These are phyloP conservation scores for Irineochytrium annulatum DNA, from an alignment of 192 early-diverging fungal genomes.

Conservation along the genomic window DNA sequence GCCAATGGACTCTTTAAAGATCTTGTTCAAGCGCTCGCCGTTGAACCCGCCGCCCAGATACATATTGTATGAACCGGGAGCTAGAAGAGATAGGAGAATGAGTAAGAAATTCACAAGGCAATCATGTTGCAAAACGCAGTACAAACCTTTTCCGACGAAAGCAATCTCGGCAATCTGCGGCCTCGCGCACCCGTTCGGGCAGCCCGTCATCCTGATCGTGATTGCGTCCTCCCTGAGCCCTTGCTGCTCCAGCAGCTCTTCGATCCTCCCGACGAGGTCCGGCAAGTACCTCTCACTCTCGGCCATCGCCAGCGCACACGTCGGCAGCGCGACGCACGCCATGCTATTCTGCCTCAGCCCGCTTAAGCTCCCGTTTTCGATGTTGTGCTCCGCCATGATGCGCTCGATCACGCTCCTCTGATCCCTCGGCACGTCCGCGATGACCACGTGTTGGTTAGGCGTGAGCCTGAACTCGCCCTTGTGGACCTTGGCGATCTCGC, in stretches of 20 bases:
- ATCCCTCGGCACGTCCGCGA: slow-evolving; percentile 40
- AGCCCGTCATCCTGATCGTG: slow-evolving; percentile 96
- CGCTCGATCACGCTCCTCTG: slow-evolving; percentile 67
- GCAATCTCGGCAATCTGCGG: slow-evolving; percentile 93
- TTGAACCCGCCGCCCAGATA: slow-evolving; percentile 86
- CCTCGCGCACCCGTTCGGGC: slow-evolving; percentile 96
- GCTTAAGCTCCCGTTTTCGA: slow-evolving; percentile 78
- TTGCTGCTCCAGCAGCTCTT: slow-evolving; percentile 70
- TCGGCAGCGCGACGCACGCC: slow-evolving; percentile 95
- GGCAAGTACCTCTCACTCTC: slow-evolving; percentile 96
- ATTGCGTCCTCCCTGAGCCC: slow-evolving; percentile 86
- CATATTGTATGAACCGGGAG: slow-evolving; percentile 90
- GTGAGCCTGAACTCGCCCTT: slow-evolving; percentile 79
- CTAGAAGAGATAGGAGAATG: slow-evolving; percentile 32
- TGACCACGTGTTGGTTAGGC: slow-evolving; percentile 88
- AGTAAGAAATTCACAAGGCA: slow-evolving; percentile 2
- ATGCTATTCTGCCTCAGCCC: slow-evolving; percentile 84
- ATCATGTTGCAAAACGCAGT: slow-evolving; percentile 8
- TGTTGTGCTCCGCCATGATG: slow-evolving; percentile 69
- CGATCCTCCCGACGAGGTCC: slow-evolving; percentile 72
- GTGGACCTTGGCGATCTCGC: slow-evolving; percentile 70
- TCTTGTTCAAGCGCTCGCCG: slow-evolving; percentile 85
- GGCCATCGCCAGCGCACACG: slow-evolving; percentile 93
- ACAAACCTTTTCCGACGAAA: slow-evolving; percentile 78
- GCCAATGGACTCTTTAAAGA: slow-evolving; percentile 83